Percentiles rank a stretch among this genome's conserved stretches.
phyloP scores from a whole-genome alignment of 768 basidiomycete species.

The Suillus decipiens region DNA sequence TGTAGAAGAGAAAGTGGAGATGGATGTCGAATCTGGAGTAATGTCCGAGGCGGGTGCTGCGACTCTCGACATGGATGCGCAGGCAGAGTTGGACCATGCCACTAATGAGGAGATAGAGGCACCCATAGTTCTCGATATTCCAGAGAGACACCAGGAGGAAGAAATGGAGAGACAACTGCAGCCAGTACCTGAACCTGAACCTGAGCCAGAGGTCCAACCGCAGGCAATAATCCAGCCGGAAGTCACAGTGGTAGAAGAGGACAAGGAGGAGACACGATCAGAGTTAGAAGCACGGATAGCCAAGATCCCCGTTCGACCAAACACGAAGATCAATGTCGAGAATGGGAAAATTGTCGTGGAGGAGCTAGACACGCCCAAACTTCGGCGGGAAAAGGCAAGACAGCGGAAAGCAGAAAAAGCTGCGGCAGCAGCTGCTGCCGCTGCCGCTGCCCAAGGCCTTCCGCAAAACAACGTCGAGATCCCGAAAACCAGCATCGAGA shows the following conservation, averaged over 20 bases:
- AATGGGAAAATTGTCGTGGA: constrained; percentile 65
- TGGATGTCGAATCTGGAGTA: constrained; percentile 9
- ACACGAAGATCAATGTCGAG: constrained; percentile 34
- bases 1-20: constrained; percentile 20
- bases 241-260: not conserved
- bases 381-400: constrained; percentile 57
- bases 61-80: too few species aligned
- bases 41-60: not conserved
- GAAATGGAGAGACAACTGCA: not conserved
- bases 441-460: constrained; percentile 8
- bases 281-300: constrained; percentile 30
- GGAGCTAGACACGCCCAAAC: constrained; percentile 70
- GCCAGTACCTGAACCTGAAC: not conserved
- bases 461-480: constrained; percentile 12
- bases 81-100: not conserved
- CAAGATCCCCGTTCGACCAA: constrained; percentile 29
- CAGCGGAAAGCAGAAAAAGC: constrained; percentile 45
- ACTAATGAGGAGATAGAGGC: not conserved
- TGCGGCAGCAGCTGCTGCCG: constrained; percentile 21
- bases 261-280: constrained; percentile 14
- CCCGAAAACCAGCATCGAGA: constrained; percentile 13
- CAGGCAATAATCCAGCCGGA: not conserved
- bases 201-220: not conserved
- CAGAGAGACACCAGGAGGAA: constrained; percentile 6
- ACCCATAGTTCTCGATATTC: constrained; percentile 18